These are phyloP conservation scores for Rosa multiflora DNA, from an alignment of 306 rosid species.

Conservation along the genomic window DNA sequence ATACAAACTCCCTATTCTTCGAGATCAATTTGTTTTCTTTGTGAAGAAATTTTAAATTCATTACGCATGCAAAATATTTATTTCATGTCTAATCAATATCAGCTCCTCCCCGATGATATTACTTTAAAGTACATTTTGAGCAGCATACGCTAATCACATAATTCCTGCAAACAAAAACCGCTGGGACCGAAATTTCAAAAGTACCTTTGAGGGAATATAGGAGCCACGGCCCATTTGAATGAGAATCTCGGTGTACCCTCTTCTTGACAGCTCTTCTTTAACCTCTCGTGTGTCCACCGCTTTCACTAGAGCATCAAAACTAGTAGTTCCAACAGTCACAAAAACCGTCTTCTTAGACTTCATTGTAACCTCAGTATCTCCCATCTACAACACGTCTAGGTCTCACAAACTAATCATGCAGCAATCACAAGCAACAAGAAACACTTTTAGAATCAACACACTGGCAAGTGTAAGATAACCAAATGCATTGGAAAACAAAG, in stretches of 20 bases:
- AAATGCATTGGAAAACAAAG: neutral
- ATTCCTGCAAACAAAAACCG: neutral
- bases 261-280: slow-evolving; percentile 45
- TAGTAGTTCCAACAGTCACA: slow-evolving; percentile 81
- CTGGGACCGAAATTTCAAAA: neutral
- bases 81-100: neutral
- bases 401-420: neutral
- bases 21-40: neutral
- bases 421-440: neutral
- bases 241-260: slow-evolving; percentile 74
- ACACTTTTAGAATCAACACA: neutral
- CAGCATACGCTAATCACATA: neutral
- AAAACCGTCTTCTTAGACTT: slow-evolving; percentile 49
- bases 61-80: neutral
- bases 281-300: slow-evolving; percentile 49
- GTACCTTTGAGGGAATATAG: slow-evolving; percentile 66
- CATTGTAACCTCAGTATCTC: slow-evolving; percentile 26
- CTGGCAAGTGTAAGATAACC: neutral
- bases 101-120: neutral
- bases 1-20: neutral
- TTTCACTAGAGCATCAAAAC: slow-evolving; percentile 75
- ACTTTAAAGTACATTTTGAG: neutral
- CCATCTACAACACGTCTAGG: slow-evolving; percentile 28
- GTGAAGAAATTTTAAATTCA: neutral
- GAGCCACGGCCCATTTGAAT: slow-evolving; percentile 86